phyloP scores from a whole-genome alignment of 305 asterid species.

The Lippia alba region DNA sequence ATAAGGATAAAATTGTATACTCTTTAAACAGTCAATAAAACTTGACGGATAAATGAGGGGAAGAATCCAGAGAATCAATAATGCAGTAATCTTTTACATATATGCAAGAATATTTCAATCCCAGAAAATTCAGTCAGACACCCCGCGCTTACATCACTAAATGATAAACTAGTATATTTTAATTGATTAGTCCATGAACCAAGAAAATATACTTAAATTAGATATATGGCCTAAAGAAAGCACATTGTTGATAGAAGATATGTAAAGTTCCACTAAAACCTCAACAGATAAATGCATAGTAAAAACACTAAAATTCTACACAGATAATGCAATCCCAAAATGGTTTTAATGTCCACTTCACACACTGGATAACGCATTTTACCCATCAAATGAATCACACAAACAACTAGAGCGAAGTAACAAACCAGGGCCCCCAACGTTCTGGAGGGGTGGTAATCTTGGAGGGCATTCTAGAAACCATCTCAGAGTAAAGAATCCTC shows the following conservation, averaged over 20 bases:
- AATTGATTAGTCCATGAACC: not conserved
- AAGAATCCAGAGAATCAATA: too few species aligned
- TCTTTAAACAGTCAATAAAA: too few species aligned
- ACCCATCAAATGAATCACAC: slow-evolving; percentile 2
- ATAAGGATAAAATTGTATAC: too few species aligned
- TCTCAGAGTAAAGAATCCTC: slow-evolving; percentile 65
- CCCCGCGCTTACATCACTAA: not conserved
- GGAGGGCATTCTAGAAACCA: slow-evolving; percentile 78
- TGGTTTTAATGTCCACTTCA: not conserved
- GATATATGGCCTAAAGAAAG: not conserved
- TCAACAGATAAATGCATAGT: not conserved
- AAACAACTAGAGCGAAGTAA: slow-evolving; percentile 20
- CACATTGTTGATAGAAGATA: not conserved
- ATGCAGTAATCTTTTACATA: too few species aligned
- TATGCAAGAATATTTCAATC: too few species aligned
- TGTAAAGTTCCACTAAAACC: slow-evolving; percentile 7
- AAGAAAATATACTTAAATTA: not conserved
- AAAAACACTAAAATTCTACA: not conserved
- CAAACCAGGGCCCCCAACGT: slow-evolving; percentile 87
- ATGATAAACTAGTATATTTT: not conserved
- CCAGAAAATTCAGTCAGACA: not conserved
- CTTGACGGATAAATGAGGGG: too few species aligned
- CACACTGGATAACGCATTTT: slow-evolving; percentile 2
- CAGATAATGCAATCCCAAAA: slow-evolving; percentile 1
- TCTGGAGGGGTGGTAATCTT: slow-evolving; percentile 77